Evolutionary conservation across 2,329 filamentous ascomycete genomes (phyloP).

Genomic region (Talaromyces verruculosus): DNA sequence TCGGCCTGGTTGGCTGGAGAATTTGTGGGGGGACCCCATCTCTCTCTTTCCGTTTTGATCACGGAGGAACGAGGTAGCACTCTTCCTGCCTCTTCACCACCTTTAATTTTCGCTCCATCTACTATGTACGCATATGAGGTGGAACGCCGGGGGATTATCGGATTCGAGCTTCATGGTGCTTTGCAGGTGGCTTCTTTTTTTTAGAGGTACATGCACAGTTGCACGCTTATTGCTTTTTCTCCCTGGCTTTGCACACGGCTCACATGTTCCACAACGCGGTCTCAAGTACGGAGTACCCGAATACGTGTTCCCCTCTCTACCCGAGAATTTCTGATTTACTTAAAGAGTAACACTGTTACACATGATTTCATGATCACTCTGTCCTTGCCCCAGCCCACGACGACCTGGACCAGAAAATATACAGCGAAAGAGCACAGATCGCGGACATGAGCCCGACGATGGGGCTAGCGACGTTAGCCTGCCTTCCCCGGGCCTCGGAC

Average conservation of each 20-base stretch:
- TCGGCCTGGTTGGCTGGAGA: background rate
- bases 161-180: background rate
- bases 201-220: background rate
- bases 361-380: background rate
- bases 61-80: background rate
- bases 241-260: background rate
- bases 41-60: background rate
- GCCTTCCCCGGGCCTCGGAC: slow-evolving; percentile 10
- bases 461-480: slow-evolving; percentile 8
- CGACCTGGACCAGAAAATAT: background rate
- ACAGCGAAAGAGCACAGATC: background rate
- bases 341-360: background rate
- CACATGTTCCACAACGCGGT: background rate
- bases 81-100: background rate
- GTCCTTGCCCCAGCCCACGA: background rate
- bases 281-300: background rate
- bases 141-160: background rate
- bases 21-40: background rate
- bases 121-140: background rate
- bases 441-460: slow-evolving; percentile 4
- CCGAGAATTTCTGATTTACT: background rate
- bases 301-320: background rate
- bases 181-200: background rate
- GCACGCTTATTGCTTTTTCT: background rate
- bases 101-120: background rate